Conservation (phyloP, 2,329 filamentous ascomycete species). For the Parastagonospora nodorum region DNA sequence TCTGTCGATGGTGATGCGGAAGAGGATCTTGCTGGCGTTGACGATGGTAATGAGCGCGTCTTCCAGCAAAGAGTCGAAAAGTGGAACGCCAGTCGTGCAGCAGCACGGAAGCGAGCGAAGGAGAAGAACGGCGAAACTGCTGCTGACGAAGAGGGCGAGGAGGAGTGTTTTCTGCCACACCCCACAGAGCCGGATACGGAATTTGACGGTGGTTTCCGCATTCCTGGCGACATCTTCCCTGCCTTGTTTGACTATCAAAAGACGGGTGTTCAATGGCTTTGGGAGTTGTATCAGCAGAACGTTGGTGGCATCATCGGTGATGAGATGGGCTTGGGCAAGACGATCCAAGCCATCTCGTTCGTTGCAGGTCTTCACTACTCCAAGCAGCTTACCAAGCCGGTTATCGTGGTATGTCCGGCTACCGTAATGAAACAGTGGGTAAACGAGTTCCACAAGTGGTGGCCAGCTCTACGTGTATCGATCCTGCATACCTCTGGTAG, state of each 20-base stretch:
- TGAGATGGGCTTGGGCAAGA: conserved; percentile 99
- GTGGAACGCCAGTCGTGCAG: conserved; percentile 72
- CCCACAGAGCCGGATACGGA: conserved; percentile 78
- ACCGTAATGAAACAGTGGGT: conserved; percentile 98
- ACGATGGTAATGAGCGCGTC: conserved; percentile 85
- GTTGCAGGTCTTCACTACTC: conserved; percentile 92
- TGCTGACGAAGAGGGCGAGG: conserved; percentile 47
- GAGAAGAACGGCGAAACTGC: conserved; percentile 38
- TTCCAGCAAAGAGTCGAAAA: conserved; percentile 76
- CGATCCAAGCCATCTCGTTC: conserved; percentile 79
- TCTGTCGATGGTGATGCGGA: conserved; percentile 34
- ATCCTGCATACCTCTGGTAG: conserved; percentile 95
- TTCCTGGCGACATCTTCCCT: conserved; percentile 92
- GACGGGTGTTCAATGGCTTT: conserved; percentile 94
- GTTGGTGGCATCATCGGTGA: conserved; percentile 96
- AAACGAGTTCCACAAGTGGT: conserved; percentile 98
- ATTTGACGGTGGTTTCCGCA: conserved; percentile 74
- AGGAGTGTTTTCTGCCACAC: conserved; percentile 85
- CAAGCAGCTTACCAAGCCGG: conserved; percentile 78
- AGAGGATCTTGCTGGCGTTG: conserved; percentile 68
- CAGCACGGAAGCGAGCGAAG: conserved; percentile 58
- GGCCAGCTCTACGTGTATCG: conserved; percentile 96
- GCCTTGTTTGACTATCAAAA: conserved; percentile 97
- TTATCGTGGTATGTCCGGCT: conserved; percentile 90
- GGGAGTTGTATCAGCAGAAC: conserved; percentile 85